Base-by-base conservation (phyloP, 2,329 filamentous ascomycete species). In the Fusarium miscanthi region DNA sequence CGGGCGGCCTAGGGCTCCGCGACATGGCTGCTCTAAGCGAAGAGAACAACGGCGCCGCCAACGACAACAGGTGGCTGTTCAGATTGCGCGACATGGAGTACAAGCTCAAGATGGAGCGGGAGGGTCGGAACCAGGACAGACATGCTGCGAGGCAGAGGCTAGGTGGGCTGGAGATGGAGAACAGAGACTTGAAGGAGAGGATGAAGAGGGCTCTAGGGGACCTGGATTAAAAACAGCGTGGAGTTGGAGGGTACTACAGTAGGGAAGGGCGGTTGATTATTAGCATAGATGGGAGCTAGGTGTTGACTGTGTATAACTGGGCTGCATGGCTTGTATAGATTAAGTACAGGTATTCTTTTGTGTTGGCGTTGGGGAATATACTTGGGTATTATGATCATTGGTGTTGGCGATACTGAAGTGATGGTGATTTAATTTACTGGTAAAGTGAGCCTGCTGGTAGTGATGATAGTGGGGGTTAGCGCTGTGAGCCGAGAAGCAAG, bases 31-130 rank as follows among this genome's bases (percentile, higher is more conserved):
- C 78, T 3, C 48, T 79, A 2, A 71, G 72, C 23, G 74, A 78
- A 9, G 74, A 77, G 9, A 69, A 69, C 1, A 51, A 23, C 9
- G 63, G 65, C 63, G 70, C 75, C 56, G 63, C 66, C 30, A 72
- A 72, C 42, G 92, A 95, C 75, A 91, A 93, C 73, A 90, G 92
- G 74, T 97, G 94, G 94, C 90, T 97, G 72, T 89, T 97, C 71
- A 86, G 96, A 11, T 86, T 98, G 38, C 90, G 94, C 63, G 95
- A 98, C 79, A 85, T 98, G 74, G 96, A 99, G 85, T 88, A 92
- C 73, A 90, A 97, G 75, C 86, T 99, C 23, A 97, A 97, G 81
- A 91, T 93, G 49, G 96, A 99, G 83, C 86, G 96, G 19, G 96
- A 98, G 81, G 94, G 91, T 2, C 86, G 96, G 48, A 85, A 97